Conservation (phyloP, 164 flowering plant species). For the Aristolochia contorta region DNA sequence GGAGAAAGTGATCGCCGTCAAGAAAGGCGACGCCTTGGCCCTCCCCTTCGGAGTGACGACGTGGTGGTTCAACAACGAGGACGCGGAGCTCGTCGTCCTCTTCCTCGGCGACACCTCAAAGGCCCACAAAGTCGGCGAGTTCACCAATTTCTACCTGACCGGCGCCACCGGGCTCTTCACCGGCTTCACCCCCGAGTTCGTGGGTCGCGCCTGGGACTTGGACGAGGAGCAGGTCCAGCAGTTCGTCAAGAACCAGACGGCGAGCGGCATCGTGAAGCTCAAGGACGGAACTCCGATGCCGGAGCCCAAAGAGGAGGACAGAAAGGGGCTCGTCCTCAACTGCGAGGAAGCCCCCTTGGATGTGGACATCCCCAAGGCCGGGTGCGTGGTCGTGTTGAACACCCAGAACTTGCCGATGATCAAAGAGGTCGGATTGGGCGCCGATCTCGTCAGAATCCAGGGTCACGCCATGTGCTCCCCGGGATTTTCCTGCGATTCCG, state of each 20-base stretch:
- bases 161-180: slow-evolving; percentile 65
- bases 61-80: slow-evolving; percentile 83
- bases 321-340: slow-evolving; percentile 56
- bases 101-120: slow-evolving; percentile 69
- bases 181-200: slow-evolving; percentile 77
- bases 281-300: slow-evolving; percentile 32
- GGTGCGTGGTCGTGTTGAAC: slow-evolving; percentile 64
- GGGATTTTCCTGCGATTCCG: slow-evolving; percentile 85
- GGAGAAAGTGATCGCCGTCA: slow-evolving; percentile 64
- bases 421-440: slow-evolving; percentile 76
- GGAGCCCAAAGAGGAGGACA: slow-evolving; percentile 37
- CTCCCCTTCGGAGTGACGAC: slow-evolving; percentile 75
- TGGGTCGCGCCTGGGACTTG: slow-evolving; percentile 63
- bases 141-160: slow-evolving; percentile 59
- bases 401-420: slow-evolving; percentile 72
- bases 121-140: slow-evolving; percentile 63
- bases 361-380: slow-evolving; percentile 59
- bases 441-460: slow-evolving; percentile 76
- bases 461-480: slow-evolving; percentile 81
- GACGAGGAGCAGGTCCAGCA: slow-evolving; percentile 33
- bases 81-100: slow-evolving; percentile 57
- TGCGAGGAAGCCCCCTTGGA: slow-evolving; percentile 79
- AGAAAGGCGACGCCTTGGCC: slow-evolving; percentile 76
- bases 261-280: slow-evolving; percentile 49
- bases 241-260: slow-evolving; percentile 43